Evolutionary conservation across 2,329 filamentous ascomycete species (phyloP).

Genomic region (Beauveria rudraprayagi): DNA sequence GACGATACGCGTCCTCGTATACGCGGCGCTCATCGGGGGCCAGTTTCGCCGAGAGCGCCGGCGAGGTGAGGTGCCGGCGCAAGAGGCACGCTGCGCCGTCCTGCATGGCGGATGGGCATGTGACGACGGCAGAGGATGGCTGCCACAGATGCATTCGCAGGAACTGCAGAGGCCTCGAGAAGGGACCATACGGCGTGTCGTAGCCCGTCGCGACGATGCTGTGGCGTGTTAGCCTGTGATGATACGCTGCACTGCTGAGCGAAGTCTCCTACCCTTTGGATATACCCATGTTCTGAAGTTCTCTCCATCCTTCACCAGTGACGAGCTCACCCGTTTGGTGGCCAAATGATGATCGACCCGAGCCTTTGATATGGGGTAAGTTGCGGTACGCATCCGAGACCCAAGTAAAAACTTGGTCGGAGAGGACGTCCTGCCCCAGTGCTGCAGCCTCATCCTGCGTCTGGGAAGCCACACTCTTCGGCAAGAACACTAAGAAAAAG

Average conservation of each 20-base stretch:
- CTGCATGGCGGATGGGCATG: constrained; percentile 60
- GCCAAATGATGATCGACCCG: constrained; percentile 54
- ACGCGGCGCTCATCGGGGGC: constrained; percentile 29
- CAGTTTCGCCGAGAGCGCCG: constrained; percentile 20
- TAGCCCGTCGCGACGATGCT: constrained; percentile 53
- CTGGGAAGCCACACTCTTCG: constrained; percentile 28
- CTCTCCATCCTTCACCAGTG: constrained; percentile 59
- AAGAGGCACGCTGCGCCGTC: constrained; percentile 51
- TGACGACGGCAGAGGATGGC: constrained; percentile 50
- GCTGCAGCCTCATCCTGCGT: constrained; percentile 36
- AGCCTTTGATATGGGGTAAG: constrained; percentile 49
- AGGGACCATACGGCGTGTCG: constrained; percentile 40
- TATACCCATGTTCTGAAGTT: constrained; percentile 51
- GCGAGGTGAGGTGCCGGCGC: constrained; percentile 32
- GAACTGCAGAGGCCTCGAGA: constrained; percentile 53
- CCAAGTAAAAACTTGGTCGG: constrained; percentile 45
- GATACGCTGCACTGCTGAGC: not conserved
- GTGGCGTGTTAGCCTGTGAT: not conserved
- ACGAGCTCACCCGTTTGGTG: constrained; percentile 50
- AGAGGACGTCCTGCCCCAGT: constrained; percentile 46
- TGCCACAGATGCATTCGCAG: constrained; percentile 50
- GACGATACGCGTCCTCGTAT: constrained; percentile 43
- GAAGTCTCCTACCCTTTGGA: constrained; percentile 36
- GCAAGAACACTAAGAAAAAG: constrained; percentile 38
- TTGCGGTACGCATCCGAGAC: constrained; percentile 59